Evolutionary conservation across 1,139 yeast species (phyloP), one percentile per base, ranked within the genome.

Genomic region (Blastobotrys buckinghamii): DNA sequence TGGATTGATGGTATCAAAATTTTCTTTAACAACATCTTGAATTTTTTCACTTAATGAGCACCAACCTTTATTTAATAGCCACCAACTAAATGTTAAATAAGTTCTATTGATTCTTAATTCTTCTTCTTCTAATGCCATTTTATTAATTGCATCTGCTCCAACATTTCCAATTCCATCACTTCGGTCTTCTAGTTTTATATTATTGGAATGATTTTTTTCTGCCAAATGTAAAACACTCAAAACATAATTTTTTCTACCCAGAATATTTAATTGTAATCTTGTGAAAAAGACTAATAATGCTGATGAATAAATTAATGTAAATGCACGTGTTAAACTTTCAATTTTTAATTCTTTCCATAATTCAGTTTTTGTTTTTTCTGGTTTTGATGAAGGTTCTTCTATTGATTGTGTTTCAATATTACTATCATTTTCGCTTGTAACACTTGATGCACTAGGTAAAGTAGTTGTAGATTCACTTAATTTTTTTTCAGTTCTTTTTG

Each of bases 61-160:
- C 92, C 94, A 88, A 1, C 97, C 97, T 56, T 81, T 78, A 65
- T 92, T 89, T 50, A 92, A 73, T 45, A 92, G 69, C 96, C 97
- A 92, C 97, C 97, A 92, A 57, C 90, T 82, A 55, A 88, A 78
- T 1, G 95, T 84, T 51, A 92, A 73, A 63, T 86, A 92, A 50
- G 89, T 84, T 60, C 92, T 90, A 63, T 88, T 95, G 45, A 83
- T 78, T 36, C 58, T 54, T 42, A 62, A 58, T 27, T 57, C 65
- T 47, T 59, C 56, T 48, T 62, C 60, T 46, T 59, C 59, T 47
- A 54, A 49, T 2, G 58, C 60, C 38, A 64, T 61, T 16, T 59
- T 52, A 12, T 52, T 53, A 47, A 56, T 51, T 16, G 57, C 63
- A 48, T 58, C 64, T 19, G 59, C 59, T 38, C 66, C 71, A 8